Base-by-base conservation (phyloP, 129 eudicot genomes). In the Pulicaria dysenterica region DNA sequence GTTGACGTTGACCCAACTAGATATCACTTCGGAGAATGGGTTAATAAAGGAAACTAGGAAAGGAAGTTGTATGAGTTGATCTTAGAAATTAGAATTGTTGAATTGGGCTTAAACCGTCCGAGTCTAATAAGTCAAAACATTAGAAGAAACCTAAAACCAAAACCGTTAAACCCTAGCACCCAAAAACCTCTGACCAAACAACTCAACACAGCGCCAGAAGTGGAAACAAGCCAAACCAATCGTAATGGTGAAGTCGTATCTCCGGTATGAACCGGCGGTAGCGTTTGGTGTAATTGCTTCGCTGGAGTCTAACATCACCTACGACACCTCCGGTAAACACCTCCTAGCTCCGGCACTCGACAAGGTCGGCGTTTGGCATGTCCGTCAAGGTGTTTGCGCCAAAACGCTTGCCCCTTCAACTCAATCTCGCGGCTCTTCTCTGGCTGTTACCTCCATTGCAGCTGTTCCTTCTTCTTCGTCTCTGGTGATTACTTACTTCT, bases 311-410 rank as follows among this genome's bases (percentile, higher is more conserved):
- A 90, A 94, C 81, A 94, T 94, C 9, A 58, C 79, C 10, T 94
- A 84, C 70, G 97, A 94, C 77, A 86, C 79, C 81, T 74, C 96
- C 80, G 97, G 99, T 53, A 90, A 86, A 67, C 82, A 86, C 79
- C 69, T 94, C n/a, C 81, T 94, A 31, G 90, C 91, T 71, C 96
- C 91, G 81, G 99, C 96, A 5, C 85, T 94, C 6, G 99, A 94
- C 66, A 94, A 86, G 75, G 80, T 94, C 67, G 85, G 89, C 54
- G 84, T 94, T 31, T 94, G 99, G 99, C 88, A 88, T 43, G 88
- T 94, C 17, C 95, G 97, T 2, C 96, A 90, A 73, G 99, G 94
- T n/a, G 69, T 84, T 50, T 88, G 89, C 73, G 73, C 85, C 57
- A 86, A 88, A 73, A 86, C 91, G 3, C 94, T 94, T 19, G 5